Percentiles rank a stretch among this genome's conserved stretches.
phyloP scores from a whole-genome alignment of 805 yeast species.

The Debaryomyces maramus region DNA sequence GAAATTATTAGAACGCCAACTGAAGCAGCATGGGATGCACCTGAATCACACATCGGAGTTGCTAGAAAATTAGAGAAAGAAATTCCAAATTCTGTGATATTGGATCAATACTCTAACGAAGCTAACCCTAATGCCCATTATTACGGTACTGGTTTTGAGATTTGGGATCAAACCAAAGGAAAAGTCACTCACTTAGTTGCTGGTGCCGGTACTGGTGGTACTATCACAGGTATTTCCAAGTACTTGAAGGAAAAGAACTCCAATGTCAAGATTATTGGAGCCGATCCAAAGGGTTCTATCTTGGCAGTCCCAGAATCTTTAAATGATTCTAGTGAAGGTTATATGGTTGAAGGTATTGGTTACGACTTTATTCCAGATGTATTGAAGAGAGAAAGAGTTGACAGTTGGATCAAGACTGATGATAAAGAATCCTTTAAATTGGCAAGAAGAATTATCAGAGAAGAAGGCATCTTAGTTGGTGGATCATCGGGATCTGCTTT shows the following conservation, averaged over 20 bases:
- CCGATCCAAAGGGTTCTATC: constrained; percentile 86
- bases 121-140: constrained; percentile 85
- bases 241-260: constrained; percentile 73
- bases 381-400: constrained; percentile 62
- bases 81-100: constrained; percentile 79
- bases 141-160: constrained; percentile 81
- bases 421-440: constrained; percentile 76
- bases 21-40: constrained; percentile 91
- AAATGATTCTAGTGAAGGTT: constrained; percentile 57
- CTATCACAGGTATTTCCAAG: constrained; percentile 86
- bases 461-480: constrained; percentile 85
- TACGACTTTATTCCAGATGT: constrained; percentile 87
- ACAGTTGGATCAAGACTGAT: constrained; percentile 83
- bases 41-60: constrained; percentile 88
- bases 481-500: constrained; percentile 88
- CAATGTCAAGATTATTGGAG: constrained; percentile 65
- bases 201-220: constrained; percentile 97
- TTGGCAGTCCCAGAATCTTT: constrained; percentile 76
- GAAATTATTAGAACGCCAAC: constrained; percentile 90
- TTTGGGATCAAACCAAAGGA: constrained; percentile 77
- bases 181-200: constrained; percentile 75
- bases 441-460: constrained; percentile 78
- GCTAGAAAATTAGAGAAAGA: constrained; percentile 78
- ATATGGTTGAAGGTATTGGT: constrained; percentile 89
- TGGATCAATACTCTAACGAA: constrained; percentile 78